Conservation (phyloP, 2,329 filamentous ascomycete genomes). For the Fonsecaea erecta region DNA sequence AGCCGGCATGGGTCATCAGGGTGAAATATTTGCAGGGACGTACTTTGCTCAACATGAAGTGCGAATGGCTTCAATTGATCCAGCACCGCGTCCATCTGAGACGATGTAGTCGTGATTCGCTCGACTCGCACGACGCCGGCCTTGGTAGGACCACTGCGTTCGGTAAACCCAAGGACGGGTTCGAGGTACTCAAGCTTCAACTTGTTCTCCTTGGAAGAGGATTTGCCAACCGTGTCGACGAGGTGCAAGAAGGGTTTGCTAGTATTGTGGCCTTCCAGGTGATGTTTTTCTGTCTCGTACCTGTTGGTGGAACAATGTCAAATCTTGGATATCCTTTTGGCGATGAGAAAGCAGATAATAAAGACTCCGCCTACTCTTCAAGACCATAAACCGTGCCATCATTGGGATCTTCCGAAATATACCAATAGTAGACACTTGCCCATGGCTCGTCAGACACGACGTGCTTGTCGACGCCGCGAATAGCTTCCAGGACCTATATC, state of each 20-base stretch:
- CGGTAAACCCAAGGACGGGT: background rate
- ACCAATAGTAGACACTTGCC: background rate
- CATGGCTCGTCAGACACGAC: background rate
- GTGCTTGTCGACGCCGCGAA: background rate
- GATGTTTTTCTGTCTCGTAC: background rate
- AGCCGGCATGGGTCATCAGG: background rate
- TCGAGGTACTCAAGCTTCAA: background rate
- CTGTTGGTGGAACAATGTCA: background rate
- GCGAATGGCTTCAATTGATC: too few species aligned
- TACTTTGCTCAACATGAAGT: background rate
- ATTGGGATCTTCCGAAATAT: background rate
- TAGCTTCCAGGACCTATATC: background rate
- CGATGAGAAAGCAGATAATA: background rate
- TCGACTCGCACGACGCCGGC: too few species aligned
- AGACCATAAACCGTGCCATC: background rate
- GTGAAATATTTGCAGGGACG: background rate
- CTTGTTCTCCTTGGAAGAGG: background rate
- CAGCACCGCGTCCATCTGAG: too few species aligned
- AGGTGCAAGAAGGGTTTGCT: background rate
- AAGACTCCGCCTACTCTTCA: background rate
- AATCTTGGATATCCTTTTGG: background rate
- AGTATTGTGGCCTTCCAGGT: background rate
- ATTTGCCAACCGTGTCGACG: background rate
- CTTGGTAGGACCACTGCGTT: background rate
- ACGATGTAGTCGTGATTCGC: too few species aligned